phyloP scores from a whole-genome alignment of 2,329 filamentous ascomycete species.

The Phyllosticta capitalensis region DNA sequence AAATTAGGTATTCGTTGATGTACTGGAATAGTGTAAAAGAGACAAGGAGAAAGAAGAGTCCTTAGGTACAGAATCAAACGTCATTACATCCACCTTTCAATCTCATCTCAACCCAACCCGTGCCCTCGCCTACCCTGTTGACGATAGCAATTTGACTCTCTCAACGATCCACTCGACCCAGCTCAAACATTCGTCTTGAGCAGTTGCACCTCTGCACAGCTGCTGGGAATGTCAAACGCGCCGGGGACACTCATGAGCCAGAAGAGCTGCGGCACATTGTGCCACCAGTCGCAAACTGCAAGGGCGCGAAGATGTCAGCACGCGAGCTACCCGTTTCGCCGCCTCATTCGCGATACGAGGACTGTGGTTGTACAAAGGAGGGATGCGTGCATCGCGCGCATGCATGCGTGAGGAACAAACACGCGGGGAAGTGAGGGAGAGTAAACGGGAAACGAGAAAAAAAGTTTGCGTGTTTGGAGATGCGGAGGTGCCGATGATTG shows the following conservation, averaged over 20 bases:
- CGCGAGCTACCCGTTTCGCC: background rate
- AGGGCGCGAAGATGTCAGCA: background rate
- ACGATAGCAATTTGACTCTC: too few relatives aligned
- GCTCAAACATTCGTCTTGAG: conserved; percentile 6
- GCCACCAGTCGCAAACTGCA: conserved; percentile 13
- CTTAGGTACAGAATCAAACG: too few relatives aligned
- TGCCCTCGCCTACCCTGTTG: too few relatives aligned
- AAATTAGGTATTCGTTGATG: too few relatives aligned
- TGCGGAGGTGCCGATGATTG: background rate
- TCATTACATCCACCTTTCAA: background rate
- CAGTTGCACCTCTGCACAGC: conserved; percentile 11
- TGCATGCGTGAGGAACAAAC: background rate
- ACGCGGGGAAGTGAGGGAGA: background rate
- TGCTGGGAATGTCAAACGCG: conserved; percentile 2
- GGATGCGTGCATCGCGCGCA: background rate
- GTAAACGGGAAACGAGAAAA: background rate
- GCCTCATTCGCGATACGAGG: background rate
- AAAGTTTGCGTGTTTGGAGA: background rate
- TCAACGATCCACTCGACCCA: background rate
- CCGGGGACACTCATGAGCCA: conserved; percentile 1
- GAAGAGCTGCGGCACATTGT: conserved; percentile 11
- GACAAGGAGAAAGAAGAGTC: too few relatives aligned
- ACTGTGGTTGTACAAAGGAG: background rate
- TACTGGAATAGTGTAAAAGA: too few relatives aligned
- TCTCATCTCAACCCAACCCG: too few relatives aligned